Base-by-base conservation (phyloP, 176 grass and related monocot genomes). In the Ampelocalamus luodianensis region DNA sequence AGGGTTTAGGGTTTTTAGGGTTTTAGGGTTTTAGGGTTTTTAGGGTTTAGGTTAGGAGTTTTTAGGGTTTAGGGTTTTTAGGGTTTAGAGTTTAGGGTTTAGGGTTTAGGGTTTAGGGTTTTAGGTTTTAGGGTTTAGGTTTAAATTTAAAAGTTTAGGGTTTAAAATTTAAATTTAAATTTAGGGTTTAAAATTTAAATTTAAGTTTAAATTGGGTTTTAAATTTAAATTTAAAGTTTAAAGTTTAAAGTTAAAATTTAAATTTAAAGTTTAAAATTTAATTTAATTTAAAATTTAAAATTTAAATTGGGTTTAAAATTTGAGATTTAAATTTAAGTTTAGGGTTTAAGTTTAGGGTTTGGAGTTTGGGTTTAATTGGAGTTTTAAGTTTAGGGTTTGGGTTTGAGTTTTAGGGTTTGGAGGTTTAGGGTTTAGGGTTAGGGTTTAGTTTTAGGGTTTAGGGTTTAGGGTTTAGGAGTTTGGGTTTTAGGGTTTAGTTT, bases 81-180 rank as follows among this genome's bases (percentile, higher is more conserved):
- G 77, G 77, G 77, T 79, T 79, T 79, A 66, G 77, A 59, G 77
- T 79, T 79, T 79, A 50, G 77, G 77, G 77, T 79, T 79, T 79
- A 50, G 77, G 77, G 77, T 65, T 79, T 79, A 34, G 71, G 77
- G 77, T 65, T 79, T 79, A 50, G 40, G 71, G 77, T 59, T 65
- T 79, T 65, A 36, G 77, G 77, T 59, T 79, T 79, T 79, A 50
- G 77, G 77, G 77, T 79, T 79, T 79, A 36, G 77, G 77, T n/a
- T n/a, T n/a, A n/a, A n/a, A 59, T 79, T 79, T 79, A 65, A 3
- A 59, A 59, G 59, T 79, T 79, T 65, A 49, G 76, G 76, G 58
- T 79, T 79, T 79, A 46, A 34, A 56, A 56, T 79, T 79, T 79
- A 79, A n/a, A n/a, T n/a, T n/a, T n/a, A 56, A 34, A 58, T 65